Conservation (phyloP, 352 stramenopile genomes). For the Phytophthora ohioensis region DNA sequence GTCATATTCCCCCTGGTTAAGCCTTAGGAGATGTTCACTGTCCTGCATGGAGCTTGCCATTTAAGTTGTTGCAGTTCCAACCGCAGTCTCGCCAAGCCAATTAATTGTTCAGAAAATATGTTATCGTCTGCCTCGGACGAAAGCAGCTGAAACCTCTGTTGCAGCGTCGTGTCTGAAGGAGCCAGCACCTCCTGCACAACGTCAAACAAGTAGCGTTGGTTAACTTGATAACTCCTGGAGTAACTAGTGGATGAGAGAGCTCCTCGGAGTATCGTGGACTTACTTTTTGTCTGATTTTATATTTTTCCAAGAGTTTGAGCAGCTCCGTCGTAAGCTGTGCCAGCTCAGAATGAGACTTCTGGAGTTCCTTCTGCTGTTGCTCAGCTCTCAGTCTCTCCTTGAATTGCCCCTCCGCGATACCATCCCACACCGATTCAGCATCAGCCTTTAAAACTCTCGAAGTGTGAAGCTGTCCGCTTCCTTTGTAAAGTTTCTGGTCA, state of each 20-base stretch:
- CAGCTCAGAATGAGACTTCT: not conserved
- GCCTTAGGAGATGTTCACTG: conserved; percentile 1
- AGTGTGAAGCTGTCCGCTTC: too few species aligned
- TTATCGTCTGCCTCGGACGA: not conserved
- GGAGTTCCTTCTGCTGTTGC: conserved; percentile 34
- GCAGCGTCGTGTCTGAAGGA: not conserved
- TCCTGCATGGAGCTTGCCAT: not conserved
- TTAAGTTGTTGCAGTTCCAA: conserved; percentile 8
- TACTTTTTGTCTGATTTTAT: not conserved
- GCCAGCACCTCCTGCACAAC: not conserved
- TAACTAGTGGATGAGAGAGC: too few species aligned
- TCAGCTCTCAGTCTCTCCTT: conserved; percentile 23
- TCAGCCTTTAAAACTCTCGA: too few species aligned
- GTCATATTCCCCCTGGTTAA: conserved; percentile 5
- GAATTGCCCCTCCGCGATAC: conserved; percentile 28
- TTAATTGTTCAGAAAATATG: conserved; percentile 15
- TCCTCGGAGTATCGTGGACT: too few species aligned
- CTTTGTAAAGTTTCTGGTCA: too few species aligned
- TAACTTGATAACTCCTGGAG: not conserved
- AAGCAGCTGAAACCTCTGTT: not conserved
- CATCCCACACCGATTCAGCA: conserved; percentile 19
- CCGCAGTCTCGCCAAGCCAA: not conserved
- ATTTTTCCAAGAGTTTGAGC: not conserved
- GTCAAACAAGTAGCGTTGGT: not conserved
- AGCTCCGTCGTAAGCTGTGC: conserved; percentile 3